phyloP scores from a whole-genome alignment of 2,329 filamentous ascomycete species.

The Cladophialophora chaetospira region DNA sequence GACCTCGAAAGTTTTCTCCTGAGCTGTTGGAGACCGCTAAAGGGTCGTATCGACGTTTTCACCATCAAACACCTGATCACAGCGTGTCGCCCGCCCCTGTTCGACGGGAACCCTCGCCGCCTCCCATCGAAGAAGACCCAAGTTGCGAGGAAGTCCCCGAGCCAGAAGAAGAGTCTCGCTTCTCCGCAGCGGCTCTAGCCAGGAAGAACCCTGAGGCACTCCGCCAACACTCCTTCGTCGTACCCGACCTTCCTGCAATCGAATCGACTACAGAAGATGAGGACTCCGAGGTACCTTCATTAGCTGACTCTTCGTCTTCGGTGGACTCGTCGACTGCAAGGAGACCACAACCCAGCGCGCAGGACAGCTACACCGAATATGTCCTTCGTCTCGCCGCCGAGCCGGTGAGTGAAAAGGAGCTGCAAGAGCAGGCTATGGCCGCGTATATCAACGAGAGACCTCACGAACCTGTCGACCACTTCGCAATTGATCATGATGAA shows the following conservation, averaged over 20 bases:
- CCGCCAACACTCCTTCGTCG: constrained; percentile 59
- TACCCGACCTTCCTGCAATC: constrained; percentile 64
- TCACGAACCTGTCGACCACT: constrained; percentile 51
- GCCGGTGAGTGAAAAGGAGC: constrained; percentile 71
- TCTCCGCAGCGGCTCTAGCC: constrained; percentile 47
- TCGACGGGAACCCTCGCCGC: constrained; percentile 7
- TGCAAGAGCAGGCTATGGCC: constrained; percentile 64
- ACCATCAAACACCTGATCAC: constrained; percentile 13
- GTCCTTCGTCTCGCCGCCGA: constrained; percentile 77
- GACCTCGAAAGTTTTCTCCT: constrained; percentile 65
- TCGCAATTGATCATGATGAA: constrained; percentile 43
- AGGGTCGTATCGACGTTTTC: constrained; percentile 62
- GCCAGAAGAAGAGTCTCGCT: constrained; percentile 46
- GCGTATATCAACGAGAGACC: constrained; percentile 53
- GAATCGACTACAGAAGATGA: constrained; percentile 59
- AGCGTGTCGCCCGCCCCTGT: constrained; percentile 3
- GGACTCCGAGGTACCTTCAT: constrained; percentile 49
- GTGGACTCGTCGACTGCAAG: constrained; percentile 41
- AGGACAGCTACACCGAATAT: constrained; percentile 73
- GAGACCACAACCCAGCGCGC: constrained; percentile 42
- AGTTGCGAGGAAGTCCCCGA: constrained; percentile 27
- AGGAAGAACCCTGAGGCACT: constrained; percentile 39
- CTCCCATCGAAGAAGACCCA: constrained; percentile 10
- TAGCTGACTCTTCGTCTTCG: constrained; percentile 43
- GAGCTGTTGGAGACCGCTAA: constrained; percentile 80